Evolutionary conservation across 768 basidiomycete species (phyloP).

Genomic region (Galerina marginata): DNA sequence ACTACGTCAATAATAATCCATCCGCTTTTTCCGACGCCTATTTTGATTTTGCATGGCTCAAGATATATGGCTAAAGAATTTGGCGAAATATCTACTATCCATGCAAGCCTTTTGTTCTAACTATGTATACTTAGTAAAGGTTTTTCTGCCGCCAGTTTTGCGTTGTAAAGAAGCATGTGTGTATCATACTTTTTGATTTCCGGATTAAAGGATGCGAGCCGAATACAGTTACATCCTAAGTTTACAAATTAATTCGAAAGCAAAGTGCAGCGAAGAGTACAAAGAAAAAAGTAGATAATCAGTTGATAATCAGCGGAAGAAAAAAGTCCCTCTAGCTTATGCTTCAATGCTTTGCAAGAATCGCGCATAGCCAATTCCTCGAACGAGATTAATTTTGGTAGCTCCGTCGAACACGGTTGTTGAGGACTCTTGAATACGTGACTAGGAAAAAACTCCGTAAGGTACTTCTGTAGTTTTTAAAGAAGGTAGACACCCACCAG

Average conservation of each 20-base stretch:
- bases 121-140: not conserved
- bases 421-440: constrained; percentile 34
- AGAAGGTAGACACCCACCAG: constrained; percentile 51
- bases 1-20: constrained; percentile 71
- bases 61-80: constrained; percentile 36
- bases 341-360: constrained; percentile 64
- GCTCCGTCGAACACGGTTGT: constrained; percentile 54
- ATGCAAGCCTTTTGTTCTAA: not conserved
- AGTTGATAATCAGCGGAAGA: not conserved
- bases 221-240: not conserved
- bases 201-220: not conserved
- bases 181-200: not conserved
- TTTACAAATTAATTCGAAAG: constrained; percentile 2
- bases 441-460: constrained; percentile 8
- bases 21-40: constrained; percentile 69
- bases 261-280: not conserved
- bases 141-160: not conserved
- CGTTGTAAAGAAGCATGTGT: not conserved
- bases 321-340: constrained; percentile 15
- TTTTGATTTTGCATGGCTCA: constrained; percentile 71
- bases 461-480: not conserved
- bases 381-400: constrained; percentile 66
- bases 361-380: constrained; percentile 64
- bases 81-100: not conserved
- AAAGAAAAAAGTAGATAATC: not conserved